Evolutionary conservation across 306 rosid genomes (phyloP).

Genomic region (Phaseolus lunatus): DNA sequence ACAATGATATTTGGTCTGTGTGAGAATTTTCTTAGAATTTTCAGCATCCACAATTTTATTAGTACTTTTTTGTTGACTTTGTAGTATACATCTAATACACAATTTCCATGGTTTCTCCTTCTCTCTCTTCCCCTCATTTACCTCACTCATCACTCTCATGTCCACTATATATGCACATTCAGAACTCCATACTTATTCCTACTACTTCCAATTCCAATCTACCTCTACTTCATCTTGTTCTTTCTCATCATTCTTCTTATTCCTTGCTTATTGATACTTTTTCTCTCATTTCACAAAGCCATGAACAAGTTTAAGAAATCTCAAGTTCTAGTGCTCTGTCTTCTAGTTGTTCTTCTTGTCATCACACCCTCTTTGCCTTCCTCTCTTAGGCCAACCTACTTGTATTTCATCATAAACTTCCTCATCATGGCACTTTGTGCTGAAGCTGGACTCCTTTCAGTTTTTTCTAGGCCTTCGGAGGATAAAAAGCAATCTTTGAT

Average conservation of each 20-base stretch:
- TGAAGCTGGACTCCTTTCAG: conserved; percentile 73
- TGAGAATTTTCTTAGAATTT: conserved; percentile 42
- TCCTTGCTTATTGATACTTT: conserved; percentile 14
- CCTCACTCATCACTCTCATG: neutral
- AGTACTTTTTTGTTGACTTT: conserved; percentile 34
- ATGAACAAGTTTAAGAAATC: conserved; percentile 61
- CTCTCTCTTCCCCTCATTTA: conserved; percentile 3
- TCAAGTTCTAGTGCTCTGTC: conserved; percentile 59
- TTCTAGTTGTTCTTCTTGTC: conserved; percentile 59
- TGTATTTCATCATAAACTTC: conserved; percentile 69
- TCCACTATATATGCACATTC: conserved; percentile 45
- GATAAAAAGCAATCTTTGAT: conserved; percentile 45
- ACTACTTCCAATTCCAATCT: conserved; percentile 34
- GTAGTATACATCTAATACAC: neutral
- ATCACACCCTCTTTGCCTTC: conserved; percentile 71
- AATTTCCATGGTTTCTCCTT: neutral
- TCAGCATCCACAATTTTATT: conserved; percentile 23
- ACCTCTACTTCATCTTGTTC: conserved; percentile 32
- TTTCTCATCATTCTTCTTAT: conserved; percentile 15
- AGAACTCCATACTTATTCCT: conserved; percentile 34
- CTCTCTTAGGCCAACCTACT: conserved; percentile 60
- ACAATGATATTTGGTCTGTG: conserved; percentile 1
- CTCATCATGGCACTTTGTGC: conserved; percentile 71
- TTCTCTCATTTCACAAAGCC: conserved; percentile 34
- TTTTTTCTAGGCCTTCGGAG: conserved; percentile 50